These are phyloP conservation scores for Penicillium brasilianum DNA, from an alignment of 2,329 filamentous ascomycete species.

Conservation along the genomic window DNA sequence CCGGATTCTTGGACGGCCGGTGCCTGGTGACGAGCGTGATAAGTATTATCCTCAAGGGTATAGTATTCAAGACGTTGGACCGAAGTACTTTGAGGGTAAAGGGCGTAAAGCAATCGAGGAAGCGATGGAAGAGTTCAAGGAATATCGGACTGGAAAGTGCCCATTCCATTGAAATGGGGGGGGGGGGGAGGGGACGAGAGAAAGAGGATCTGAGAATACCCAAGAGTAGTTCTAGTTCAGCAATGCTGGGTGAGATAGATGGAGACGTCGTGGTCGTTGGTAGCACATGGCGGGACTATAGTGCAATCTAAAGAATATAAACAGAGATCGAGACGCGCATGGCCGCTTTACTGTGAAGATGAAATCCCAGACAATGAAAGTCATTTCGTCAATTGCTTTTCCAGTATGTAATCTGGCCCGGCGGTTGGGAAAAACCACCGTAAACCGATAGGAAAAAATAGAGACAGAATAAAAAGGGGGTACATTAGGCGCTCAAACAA, in stretches of 20 bases:
- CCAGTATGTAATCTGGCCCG: conserved; percentile 40
- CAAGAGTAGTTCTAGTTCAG: too few relatives aligned
- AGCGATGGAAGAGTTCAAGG: conserved; percentile 52
- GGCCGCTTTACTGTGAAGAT: background rate
- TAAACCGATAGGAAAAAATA: conserved; percentile 38
- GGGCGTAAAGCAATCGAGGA: conserved; percentile 45
- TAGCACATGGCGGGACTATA: background rate
- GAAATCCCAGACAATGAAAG: background rate
- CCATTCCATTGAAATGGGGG: conserved; percentile 55
- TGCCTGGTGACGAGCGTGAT: conserved; percentile 55
- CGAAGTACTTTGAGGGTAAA: conserved; percentile 58
- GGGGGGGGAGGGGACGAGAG: too few relatives aligned
- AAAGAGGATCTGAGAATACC: too few relatives aligned
- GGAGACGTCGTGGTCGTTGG: too few relatives aligned
- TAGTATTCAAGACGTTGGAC: conserved; percentile 64
- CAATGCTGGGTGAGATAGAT: background rate
- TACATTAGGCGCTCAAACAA: conserved; percentile 46
- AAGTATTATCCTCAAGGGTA: conserved; percentile 58
- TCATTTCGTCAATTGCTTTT: conserved; percentile 36
- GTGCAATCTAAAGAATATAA: background rate
- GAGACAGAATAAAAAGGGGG: conserved; percentile 40
- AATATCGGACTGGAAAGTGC: conserved; percentile 52
- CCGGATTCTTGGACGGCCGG: conserved; percentile 50
- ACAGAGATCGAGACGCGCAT: background rate
- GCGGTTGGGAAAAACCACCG: conserved; percentile 25